These are phyloP conservation scores for Ploettnerulaceae sp. DNA, from an alignment of 2,329 filamentous ascomycete species.

Conservation along the genomic window DNA sequence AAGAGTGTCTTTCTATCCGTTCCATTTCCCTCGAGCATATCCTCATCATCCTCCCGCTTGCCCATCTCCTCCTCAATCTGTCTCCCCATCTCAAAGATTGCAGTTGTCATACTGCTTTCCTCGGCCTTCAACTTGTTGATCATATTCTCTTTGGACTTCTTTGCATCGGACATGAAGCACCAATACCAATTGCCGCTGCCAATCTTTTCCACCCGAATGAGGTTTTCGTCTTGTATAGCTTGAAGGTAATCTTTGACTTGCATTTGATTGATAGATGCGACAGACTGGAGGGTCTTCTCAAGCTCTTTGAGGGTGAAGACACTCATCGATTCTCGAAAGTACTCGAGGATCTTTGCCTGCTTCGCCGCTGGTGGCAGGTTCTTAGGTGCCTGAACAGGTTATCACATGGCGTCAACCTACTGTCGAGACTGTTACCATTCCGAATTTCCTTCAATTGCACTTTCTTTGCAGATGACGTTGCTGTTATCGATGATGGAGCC, in stretches of 20 bases:
- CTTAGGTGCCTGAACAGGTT: slow-evolving; percentile 50
- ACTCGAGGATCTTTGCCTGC: slow-evolving; percentile 51
- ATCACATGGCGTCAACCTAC: too few relatives aligned
- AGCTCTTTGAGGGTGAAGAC: slow-evolving; percentile 64
- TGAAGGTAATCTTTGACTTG: slow-evolving; percentile 65
- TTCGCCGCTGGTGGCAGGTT: slow-evolving; percentile 52
- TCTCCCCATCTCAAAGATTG: slow-evolving; percentile 34
- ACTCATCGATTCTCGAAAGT: slow-evolving; percentile 54
- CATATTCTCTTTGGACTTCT: slow-evolving; percentile 41
- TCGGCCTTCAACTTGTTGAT: slow-evolving; percentile 37
- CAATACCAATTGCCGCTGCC: slow-evolving; percentile 70
- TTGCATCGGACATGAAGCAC: slow-evolving; percentile 55
- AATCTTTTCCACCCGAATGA: slow-evolving; percentile 63
- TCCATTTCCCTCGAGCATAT: slow-evolving; percentile 29
- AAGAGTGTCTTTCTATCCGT: slow-evolving; percentile 28
- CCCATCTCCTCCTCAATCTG: slow-evolving; percentile 36
- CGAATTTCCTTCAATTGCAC: too few relatives aligned
- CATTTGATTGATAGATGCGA: slow-evolving; percentile 61
- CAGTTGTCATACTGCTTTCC: slow-evolving; percentile 29
- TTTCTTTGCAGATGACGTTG: too few relatives aligned
- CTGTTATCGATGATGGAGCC: too few relatives aligned
- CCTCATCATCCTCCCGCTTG: slow-evolving; percentile 33
- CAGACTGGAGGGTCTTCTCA: slow-evolving; percentile 56
- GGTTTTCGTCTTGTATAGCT: slow-evolving; percentile 54
- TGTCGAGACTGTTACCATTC: too few relatives aligned